Percentiles rank a stretch among this genome's conserved stretches.
These are phyloP conservation scores for Kodamaea sagamina DNA, from an alignment of 805 yeast species.

Conservation along the genomic window DNA sequence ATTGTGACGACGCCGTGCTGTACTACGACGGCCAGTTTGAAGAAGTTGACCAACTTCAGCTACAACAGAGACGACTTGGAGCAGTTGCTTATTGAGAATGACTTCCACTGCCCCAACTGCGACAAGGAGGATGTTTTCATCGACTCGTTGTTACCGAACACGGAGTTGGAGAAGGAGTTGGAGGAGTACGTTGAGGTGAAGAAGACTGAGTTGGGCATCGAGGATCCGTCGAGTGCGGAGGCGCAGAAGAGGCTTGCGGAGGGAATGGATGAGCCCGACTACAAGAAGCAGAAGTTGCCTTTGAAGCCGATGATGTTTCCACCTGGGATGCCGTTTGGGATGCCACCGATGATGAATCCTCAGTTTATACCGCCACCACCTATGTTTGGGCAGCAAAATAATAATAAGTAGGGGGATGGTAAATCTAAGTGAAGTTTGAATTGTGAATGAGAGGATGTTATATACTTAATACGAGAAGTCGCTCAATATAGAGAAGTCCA, in stretches of 20 bases:
- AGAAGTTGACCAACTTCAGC: slow-evolving; percentile 47
- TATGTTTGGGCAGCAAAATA: slow-evolving; percentile 11
- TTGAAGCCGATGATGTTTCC: slow-evolving; percentile 21
- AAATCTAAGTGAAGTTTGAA: too few species aligned
- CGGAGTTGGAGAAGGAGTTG: slow-evolving; percentile 57
- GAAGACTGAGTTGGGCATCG: slow-evolving; percentile 34
- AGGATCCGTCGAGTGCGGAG: slow-evolving; percentile 30
- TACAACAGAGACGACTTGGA: slow-evolving; percentile 42
- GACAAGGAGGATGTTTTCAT: slow-evolving; percentile 68
- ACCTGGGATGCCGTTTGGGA: slow-evolving; percentile 20
- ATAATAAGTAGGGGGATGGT: not conserved
- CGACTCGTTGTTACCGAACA: slow-evolving; percentile 67
- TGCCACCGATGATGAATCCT: slow-evolving; percentile 20
- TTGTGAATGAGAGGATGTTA: too few species aligned
- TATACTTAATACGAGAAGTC: too few species aligned
- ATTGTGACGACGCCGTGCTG: slow-evolving; percentile 82
- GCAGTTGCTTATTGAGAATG: slow-evolving; percentile 66
- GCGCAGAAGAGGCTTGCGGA: slow-evolving; percentile 21
- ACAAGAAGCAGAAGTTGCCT: slow-evolving; percentile 31
- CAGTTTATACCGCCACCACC: slow-evolving; percentile 26
- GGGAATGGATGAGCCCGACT: slow-evolving; percentile 21
- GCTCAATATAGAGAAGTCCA: too few species aligned
- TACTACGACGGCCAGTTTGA: slow-evolving; percentile 53
- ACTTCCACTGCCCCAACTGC: slow-evolving; percentile 91
- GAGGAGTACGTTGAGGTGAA: slow-evolving; percentile 48